phyloP scores from a whole-genome alignment of 1,139 yeast genomes.

The Pneumocystis canis region DNA sequence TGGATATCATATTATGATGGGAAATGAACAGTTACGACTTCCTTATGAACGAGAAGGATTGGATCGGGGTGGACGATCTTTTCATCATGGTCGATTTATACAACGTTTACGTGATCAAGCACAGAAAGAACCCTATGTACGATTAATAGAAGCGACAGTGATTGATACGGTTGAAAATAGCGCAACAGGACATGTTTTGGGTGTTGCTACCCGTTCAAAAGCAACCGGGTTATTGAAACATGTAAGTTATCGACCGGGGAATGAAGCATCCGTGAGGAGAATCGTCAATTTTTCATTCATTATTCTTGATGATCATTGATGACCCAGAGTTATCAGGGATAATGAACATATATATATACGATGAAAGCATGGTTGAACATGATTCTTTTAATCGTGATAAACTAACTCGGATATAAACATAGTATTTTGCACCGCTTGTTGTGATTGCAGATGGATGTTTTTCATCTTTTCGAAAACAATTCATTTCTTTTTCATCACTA shows the following conservation, averaged over 20 bases:
- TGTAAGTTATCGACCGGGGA: constrained; percentile 8
- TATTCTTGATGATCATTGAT: too few relatives aligned
- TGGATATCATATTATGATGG: constrained; percentile 69
- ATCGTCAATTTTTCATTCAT: too few relatives aligned
- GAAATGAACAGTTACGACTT: constrained; percentile 41
- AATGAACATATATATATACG: too few relatives aligned
- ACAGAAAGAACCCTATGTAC: constrained; percentile 32
- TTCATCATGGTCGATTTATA: constrained; percentile 84
- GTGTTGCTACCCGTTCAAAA: constrained; percentile 33
- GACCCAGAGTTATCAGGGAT: too few relatives aligned
- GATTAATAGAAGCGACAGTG: constrained; percentile 71
- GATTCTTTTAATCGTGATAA: too few relatives aligned
- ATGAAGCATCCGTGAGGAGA: too few relatives aligned
- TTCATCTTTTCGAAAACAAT: constrained; percentile 74
- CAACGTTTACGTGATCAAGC: constrained; percentile 65
- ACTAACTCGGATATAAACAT: too few relatives aligned
- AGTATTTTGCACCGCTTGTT: constrained; percentile 47
- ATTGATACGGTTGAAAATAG: constrained; percentile 42
- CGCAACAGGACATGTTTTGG: constrained; percentile 43
- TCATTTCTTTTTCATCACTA: constrained; percentile 46
- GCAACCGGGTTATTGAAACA: constrained; percentile 7
- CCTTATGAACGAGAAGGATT: constrained; percentile 41
- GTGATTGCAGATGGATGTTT: constrained; percentile 88
- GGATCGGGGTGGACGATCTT: constrained; percentile 42
- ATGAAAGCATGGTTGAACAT: too few relatives aligned